phyloP scores from a whole-genome alignment of 2,329 filamentous ascomycete genomes.

The Graphiopsis chlorocephala region DNA sequence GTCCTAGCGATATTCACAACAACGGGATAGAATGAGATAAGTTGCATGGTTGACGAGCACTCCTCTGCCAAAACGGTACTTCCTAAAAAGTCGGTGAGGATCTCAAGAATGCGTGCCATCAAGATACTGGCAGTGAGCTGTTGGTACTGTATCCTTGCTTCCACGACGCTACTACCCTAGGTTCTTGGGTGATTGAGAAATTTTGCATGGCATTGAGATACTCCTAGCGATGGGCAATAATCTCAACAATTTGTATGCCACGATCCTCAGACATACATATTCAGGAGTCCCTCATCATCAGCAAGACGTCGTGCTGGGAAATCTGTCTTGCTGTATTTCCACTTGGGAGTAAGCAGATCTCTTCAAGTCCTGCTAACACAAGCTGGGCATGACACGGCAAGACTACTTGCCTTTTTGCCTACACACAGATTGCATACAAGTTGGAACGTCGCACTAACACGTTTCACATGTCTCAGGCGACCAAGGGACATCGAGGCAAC shows the following conservation, averaged over 20 bases:
- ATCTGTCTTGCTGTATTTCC: background rate
- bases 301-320: no score
- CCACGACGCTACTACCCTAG: no score
- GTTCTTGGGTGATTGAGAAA: no score
- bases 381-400: background rate
- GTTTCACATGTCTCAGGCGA: no score
- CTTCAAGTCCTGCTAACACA: background rate
- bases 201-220: background rate
- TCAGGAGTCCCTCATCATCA: background rate
- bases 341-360: background rate
- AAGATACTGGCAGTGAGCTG: no score
- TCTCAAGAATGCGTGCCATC: no score
- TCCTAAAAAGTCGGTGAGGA: no score
- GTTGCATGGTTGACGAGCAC: background rate
- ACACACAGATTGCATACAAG: background rate
- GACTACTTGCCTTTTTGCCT: background rate
- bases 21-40: background rate
- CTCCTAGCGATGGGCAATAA: rapidly evolving
- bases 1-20: no score
- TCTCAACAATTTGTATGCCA: background rate
- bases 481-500: no score
- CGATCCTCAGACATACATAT: background rate
- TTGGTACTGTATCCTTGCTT: no score
- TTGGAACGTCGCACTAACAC: no score
- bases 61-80: background rate